Evolutionary conservation across 805 yeast genomes (phyloP).

Genomic region (Wickerhamiella brachini): DNA sequence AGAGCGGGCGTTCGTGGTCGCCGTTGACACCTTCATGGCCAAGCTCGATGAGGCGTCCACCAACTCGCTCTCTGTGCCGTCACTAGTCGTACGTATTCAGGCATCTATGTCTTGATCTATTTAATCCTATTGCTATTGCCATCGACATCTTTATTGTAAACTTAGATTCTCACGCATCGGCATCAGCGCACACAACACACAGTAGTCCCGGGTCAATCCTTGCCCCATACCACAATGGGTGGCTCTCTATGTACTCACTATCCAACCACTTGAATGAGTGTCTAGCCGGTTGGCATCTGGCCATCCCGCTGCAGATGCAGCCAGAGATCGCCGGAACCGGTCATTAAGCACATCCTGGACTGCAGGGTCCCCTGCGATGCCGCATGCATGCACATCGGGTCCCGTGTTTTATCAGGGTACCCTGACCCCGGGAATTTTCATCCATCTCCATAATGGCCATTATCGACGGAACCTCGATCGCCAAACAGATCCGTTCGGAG

Average conservation of each 20-base stretch:
- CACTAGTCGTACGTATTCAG: not conserved
- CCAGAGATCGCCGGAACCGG: not conserved
- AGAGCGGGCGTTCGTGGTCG: not conserved
- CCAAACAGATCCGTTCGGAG: conserved; percentile 36
- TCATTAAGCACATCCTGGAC: not conserved
- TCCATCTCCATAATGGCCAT: conserved; percentile 13
- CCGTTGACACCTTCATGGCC: not conserved
- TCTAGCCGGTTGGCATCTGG: not conserved
- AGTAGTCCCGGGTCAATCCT: not conserved
- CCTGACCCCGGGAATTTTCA: not conserved
- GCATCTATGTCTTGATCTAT: not conserved
- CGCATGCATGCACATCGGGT: not conserved
- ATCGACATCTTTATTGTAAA: too few relatives aligned
- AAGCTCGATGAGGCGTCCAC: not conserved
- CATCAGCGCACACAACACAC: too few relatives aligned
- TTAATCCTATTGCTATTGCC: too few relatives aligned
- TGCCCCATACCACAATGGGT: not conserved
- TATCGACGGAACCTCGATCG: conserved; percentile 56
- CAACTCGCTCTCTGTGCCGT: not conserved
- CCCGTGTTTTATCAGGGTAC: not conserved
- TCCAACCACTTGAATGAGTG: not conserved
- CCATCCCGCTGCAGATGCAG: too few relatives aligned
- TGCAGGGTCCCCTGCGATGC: not conserved
- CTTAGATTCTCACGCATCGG: too few relatives aligned
- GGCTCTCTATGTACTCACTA: not conserved